These are phyloP conservation scores for Zalaria sp. DNA, from an alignment of 2,329 filamentous ascomycete species.

Conservation along the genomic window DNA sequence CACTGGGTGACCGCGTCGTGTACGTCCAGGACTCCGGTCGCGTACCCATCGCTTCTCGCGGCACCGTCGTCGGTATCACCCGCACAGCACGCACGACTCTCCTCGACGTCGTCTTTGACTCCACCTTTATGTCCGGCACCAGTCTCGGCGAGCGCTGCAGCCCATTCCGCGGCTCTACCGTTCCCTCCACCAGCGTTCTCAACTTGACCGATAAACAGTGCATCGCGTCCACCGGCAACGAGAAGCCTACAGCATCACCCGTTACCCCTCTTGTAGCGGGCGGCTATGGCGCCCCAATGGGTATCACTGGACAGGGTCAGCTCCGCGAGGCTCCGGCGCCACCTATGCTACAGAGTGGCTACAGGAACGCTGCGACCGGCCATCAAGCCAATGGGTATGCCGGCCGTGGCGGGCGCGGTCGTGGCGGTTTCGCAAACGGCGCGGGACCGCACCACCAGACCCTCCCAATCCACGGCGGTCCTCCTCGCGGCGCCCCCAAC, in stretches of 20 bases:
- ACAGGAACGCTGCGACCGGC: constrained; percentile 41
- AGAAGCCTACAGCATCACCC: constrained; percentile 25
- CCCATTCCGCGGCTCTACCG: constrained; percentile 86
- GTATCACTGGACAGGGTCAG: constrained; percentile 47
- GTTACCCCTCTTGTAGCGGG: constrained; percentile 30
- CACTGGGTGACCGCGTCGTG: constrained; percentile 77
- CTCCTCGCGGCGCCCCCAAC: constrained; percentile 13
- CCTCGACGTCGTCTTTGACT: constrained; percentile 86
- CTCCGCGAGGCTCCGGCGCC: constrained; percentile 41
- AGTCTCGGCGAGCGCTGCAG: constrained; percentile 81
- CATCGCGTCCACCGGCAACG: constrained; percentile 37
- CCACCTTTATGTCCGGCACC: constrained; percentile 93
- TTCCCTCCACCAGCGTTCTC: constrained; percentile 73
- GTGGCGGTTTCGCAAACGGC: constrained; percentile 21
- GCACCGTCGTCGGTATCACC: constrained; percentile 90
- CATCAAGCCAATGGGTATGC: constrained; percentile 20
- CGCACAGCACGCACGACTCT: constrained; percentile 70
- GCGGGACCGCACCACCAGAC: constrained; percentile 17
- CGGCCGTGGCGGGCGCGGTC: constrained; percentile 15
- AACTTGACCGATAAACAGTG: constrained; percentile 78
- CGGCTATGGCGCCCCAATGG: constrained; percentile 40
- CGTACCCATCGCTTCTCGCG: constrained; percentile 80
- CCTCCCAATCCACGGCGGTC: constrained; percentile 24
- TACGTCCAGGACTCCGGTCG: constrained; percentile 89
- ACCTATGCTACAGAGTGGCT: constrained; percentile 43